Evolutionary conservation across 2,329 filamentous ascomycete species (phyloP).

Genomic region (Sarocladium kiliense): DNA sequence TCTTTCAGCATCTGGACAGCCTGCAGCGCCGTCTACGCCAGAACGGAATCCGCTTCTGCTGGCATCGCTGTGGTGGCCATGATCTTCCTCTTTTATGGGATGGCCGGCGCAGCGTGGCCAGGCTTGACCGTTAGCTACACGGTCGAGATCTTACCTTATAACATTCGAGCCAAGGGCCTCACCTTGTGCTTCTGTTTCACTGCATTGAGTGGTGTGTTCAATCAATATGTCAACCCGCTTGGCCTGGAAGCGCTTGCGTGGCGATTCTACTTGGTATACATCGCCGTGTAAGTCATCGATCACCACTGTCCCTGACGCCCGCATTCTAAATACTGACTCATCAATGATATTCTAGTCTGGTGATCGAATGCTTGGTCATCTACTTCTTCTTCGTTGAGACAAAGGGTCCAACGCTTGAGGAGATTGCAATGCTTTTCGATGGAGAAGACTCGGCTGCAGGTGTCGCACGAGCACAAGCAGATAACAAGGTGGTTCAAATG

Average conservation of each 20-base stretch:
- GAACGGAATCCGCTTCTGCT: slow-evolving; percentile 12
- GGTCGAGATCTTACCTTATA: slow-evolving; percentile 13
- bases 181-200: slow-evolving; percentile 18
- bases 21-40: slow-evolving; percentile 12
- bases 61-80: slow-evolving; percentile 25
- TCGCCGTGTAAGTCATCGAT: slow-evolving; percentile 19
- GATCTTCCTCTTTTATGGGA: slow-evolving; percentile 28
- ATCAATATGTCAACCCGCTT: slow-evolving; percentile 34
- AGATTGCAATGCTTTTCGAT: slow-evolving; percentile 20
- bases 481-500: neutral
- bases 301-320: neutral
- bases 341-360: slow-evolving; percentile 12
- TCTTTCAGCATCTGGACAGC: slow-evolving; percentile 25
- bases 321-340: neutral
- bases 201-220: slow-evolving; percentile 26
- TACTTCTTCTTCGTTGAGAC: slow-evolving; percentile 41
- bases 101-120: slow-evolving; percentile 10
- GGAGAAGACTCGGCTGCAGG: neutral
- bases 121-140: slow-evolving; percentile 10
- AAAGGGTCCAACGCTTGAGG: slow-evolving; percentile 47
- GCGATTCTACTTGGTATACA: slow-evolving; percentile 40
- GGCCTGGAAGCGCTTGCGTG: slow-evolving; percentile 35
- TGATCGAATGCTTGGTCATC: slow-evolving; percentile 29
- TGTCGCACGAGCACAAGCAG: neutral
- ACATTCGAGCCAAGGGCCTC: slow-evolving; percentile 14